Conservation (phyloP, 805 yeast species). For the Cyberlindnera sargentensis region DNA sequence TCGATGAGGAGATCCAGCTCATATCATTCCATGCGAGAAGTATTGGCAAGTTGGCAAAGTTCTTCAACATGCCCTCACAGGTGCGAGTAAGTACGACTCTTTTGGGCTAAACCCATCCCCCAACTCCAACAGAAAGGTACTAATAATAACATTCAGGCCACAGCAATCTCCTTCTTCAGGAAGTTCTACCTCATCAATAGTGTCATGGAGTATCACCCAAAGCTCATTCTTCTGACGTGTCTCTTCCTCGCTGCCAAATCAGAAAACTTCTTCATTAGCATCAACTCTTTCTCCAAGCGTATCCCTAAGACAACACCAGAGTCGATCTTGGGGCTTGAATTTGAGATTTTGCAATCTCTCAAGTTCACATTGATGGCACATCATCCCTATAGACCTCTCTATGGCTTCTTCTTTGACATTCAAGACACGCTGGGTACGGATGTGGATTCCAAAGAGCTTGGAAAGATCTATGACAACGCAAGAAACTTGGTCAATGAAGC, state of each 20-base stretch:
- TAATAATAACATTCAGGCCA: conserved; percentile 33
- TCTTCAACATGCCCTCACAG: conserved; percentile 80
- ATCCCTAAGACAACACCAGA: conserved; percentile 61
- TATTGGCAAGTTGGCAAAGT: conserved; percentile 58
- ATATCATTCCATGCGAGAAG: conserved; percentile 68
- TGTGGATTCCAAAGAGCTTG: conserved; percentile 50
- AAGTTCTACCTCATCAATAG: conserved; percentile 75
- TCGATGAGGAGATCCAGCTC: conserved; percentile 65
- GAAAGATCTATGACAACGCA: conserved; percentile 65
- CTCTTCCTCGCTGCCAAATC: conserved; percentile 88
- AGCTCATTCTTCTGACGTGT: conserved; percentile 70
- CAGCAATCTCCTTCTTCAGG: conserved; percentile 77
- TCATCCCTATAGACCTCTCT: conserved; percentile 84
- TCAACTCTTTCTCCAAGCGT: conserved; percentile 67
- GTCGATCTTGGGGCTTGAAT: conserved; percentile 73
- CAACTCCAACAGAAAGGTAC: not conserved
- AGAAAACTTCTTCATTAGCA: conserved; percentile 84
- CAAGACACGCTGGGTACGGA: conserved; percentile 44
- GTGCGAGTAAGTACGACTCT: conserved; percentile 38
- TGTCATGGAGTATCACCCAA: conserved; percentile 86
- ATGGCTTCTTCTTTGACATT: conserved; percentile 89
- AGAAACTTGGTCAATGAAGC: conserved; percentile 58
- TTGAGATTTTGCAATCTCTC: conserved; percentile 62
- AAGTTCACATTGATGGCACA: conserved; percentile 79
- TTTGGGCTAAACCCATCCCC: not conserved